phyloP scores from a whole-genome alignment of 805 yeast species.

The Ogataea minuta region DNA sequence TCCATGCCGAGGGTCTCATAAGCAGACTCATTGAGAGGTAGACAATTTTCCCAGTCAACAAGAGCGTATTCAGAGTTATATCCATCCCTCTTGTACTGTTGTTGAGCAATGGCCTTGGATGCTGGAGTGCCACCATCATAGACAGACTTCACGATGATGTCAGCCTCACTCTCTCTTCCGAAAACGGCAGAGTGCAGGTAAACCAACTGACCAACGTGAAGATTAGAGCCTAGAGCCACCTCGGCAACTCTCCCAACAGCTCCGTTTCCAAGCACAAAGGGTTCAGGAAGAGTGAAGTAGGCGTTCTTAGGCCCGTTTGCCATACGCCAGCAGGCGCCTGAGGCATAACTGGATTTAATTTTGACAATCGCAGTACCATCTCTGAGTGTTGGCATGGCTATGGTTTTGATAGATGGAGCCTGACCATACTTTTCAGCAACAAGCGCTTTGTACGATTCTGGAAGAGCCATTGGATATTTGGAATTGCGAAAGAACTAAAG shows the following conservation, averaged over 20 bases:
- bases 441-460: conserved; percentile 7
- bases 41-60: conserved; percentile 1
- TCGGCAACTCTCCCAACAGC: conserved; percentile 9
- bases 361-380: conserved; percentile 8
- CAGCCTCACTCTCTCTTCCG: conserved; percentile 2
- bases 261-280: conserved; percentile 8
- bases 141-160: conserved; percentile 1
- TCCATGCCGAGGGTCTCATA: neutral
- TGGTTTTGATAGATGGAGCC: neutral
- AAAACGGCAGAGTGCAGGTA: conserved; percentile 1
- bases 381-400: conserved; percentile 1
- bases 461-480: too few relatives aligned
- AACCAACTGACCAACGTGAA: conserved; percentile 7
- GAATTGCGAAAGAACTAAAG: too few relatives aligned
- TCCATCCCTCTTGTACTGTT: conserved; percentile 3
- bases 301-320: conserved; percentile 2
- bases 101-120: conserved; percentile 3
- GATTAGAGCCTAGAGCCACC: too few relatives aligned
- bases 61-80: conserved; percentile 6
- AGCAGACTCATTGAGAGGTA: conserved; percentile 5
- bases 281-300: conserved; percentile 5
- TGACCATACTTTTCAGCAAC: conserved; percentile 7
- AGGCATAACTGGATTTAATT: neutral
- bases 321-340: neutral
- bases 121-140: conserved; percentile 4